Evolutionary conservation across 2,329 filamentous ascomycete genomes (phyloP).

Genomic region (Daldinia sp.): DNA sequence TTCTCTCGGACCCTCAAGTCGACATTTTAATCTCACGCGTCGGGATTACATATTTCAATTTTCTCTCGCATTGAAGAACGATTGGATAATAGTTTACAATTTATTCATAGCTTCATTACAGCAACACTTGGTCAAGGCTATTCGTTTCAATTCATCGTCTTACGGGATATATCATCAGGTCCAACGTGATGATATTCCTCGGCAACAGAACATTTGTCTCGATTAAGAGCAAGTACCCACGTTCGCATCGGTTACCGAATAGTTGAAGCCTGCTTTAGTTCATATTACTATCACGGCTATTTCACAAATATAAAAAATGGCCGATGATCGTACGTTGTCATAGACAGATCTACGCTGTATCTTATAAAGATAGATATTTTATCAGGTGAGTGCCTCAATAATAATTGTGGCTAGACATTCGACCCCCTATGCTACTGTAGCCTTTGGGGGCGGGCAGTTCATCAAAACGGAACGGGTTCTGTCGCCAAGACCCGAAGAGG

Average conservation of each 20-base stretch:
- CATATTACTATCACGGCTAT: slow-evolving; percentile 6
- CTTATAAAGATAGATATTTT: slow-evolving; percentile 24
- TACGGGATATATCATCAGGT: not conserved
- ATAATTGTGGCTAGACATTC: slow-evolving; percentile 4
- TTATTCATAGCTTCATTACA: not conserved
- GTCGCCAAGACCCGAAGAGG: slow-evolving; percentile 31
- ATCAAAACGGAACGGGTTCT: slow-evolving; percentile 24
- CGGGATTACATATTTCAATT: not conserved
- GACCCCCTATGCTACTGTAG: slow-evolving; percentile 16
- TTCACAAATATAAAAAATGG: slow-evolving; percentile 20
- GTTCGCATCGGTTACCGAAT: not conserved
- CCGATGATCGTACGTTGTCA: slow-evolving; percentile 16
- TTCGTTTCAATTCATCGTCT: not conserved
- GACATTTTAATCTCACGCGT: not conserved
- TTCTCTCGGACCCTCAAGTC: not conserved
- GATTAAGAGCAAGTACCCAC: not conserved
- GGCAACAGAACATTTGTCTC: not conserved
- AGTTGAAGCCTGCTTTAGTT: not conserved
- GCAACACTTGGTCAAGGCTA: not conserved
- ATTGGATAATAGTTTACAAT: not conserved
- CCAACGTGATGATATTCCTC: not conserved
- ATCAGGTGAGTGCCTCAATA: slow-evolving; percentile 21
- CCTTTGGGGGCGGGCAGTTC: slow-evolving; percentile 22
- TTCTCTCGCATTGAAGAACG: not conserved
- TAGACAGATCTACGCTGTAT: not conserved